Evolutionary conservation across 768 basidiomycete genomes (phyloP).

Genomic region (Pisolithus sp.): DNA sequence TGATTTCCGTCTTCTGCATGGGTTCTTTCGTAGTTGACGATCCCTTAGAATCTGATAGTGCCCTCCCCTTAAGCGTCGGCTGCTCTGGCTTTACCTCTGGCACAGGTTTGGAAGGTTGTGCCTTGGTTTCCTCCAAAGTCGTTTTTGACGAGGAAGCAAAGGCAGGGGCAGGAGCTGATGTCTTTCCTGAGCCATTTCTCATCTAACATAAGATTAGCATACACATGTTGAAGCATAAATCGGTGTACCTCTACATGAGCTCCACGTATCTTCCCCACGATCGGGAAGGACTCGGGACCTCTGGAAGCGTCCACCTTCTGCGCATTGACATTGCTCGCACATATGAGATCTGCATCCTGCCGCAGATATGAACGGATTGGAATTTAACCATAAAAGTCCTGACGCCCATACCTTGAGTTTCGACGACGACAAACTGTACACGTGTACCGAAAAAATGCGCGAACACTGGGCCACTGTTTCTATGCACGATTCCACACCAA

Average conservation of each 20-base stretch:
- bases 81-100: conserved; percentile 10
- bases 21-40: conserved; percentile 19
- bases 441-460: conserved; percentile 48
- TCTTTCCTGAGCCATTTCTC: conserved; percentile 3
- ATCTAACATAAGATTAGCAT: conserved; percentile 7
- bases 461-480: conserved; percentile 49
- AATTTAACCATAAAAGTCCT: not conserved
- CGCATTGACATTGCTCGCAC: conserved; percentile 27
- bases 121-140: conserved; percentile 30
- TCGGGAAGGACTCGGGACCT: conserved; percentile 5
- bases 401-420: conserved; percentile 38
- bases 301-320: conserved; percentile 27
- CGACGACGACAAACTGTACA: conserved; percentile 70
- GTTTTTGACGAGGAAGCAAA: conserved; percentile 38
- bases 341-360: conserved; percentile 43
- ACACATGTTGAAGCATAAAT: too few species aligned
- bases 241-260: conserved; percentile 41
- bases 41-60: conserved; percentile 20
- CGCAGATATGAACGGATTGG: not conserved
- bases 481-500: conserved; percentile 17
- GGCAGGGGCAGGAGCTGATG: not conserved
- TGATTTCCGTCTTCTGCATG: conserved; percentile 14
- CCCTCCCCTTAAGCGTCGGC: conserved; percentile 17
- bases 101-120: conserved; percentile 6
- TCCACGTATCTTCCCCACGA: conserved; percentile 41